phyloP scores from a whole-genome alignment of 805 yeast species.

The Lipomyces orientalis region DNA sequence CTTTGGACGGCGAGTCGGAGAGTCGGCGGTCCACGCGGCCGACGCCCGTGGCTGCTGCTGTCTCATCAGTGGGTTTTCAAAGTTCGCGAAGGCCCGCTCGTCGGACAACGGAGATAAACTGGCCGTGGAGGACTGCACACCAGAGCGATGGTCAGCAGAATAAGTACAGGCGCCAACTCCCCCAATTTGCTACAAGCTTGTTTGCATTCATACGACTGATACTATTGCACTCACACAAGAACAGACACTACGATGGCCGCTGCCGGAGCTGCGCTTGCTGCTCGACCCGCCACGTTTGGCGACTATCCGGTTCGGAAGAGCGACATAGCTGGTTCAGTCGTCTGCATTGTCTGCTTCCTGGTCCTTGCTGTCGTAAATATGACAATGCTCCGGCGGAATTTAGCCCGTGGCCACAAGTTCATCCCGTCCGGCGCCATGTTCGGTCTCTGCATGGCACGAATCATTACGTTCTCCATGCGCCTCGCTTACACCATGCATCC shows the following conservation, averaged over 20 bases:
- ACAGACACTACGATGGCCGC: background rate
- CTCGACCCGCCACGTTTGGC: slow-evolving; percentile 2
- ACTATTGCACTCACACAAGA: background rate
- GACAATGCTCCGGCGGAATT: background rate
- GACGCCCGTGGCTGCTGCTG: no score
- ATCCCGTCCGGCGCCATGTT: slow-evolving; percentile 7
- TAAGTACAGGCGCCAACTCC: no score
- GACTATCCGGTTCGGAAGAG: background rate
- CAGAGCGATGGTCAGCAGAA: no score
- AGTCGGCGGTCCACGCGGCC: no score
- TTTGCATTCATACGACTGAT: background rate
- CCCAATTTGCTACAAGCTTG: background rate
- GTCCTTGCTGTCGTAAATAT: slow-evolving; percentile 1
- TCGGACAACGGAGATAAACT: no score
- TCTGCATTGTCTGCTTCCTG: background rate
- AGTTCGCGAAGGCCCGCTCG: no score
- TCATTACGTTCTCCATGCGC: background rate
- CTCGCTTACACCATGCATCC: background rate
- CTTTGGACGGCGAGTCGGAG: no score
- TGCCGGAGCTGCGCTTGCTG: background rate
- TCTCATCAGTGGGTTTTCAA: no score
- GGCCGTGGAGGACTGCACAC: no score
- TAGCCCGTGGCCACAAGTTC: background rate
- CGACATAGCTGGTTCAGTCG: slow-evolving; percentile 1
- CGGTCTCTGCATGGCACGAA: slow-evolving; percentile 10